These are phyloP conservation scores for Solanum sparsipilum DNA, from an alignment of 257 asterid species.

Conservation along the genomic window DNA sequence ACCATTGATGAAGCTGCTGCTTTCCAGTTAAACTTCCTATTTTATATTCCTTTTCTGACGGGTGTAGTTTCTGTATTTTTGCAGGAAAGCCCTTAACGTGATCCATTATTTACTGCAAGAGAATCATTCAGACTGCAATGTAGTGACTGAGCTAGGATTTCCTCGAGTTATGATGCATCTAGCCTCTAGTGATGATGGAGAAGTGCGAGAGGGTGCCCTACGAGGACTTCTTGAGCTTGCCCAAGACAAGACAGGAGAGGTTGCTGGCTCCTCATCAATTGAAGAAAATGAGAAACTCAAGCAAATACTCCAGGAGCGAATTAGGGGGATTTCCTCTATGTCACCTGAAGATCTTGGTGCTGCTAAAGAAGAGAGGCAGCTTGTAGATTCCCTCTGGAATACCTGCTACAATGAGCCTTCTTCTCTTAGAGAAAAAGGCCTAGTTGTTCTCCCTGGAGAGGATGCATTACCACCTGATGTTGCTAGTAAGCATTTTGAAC, in stretches of 20 bases:
- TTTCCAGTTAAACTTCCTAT: not conserved
- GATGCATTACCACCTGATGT: constrained; percentile 83
- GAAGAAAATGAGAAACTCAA: constrained; percentile 57
- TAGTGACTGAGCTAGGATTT: constrained; percentile 53
- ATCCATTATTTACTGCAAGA: constrained; percentile 48
- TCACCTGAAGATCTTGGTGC: constrained; percentile 70
- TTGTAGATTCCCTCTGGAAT: constrained; percentile 78
- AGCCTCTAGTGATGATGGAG: constrained; percentile 62
- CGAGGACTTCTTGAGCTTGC: constrained; percentile 65
- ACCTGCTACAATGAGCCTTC: constrained; percentile 52
- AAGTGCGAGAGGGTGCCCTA: constrained; percentile 81
- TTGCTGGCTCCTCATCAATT: not conserved
- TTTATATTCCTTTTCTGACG: not conserved
- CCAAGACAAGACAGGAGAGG: constrained; percentile 18
- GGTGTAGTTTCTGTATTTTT: constrained; percentile 1
- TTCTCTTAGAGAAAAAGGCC: constrained; percentile 65
- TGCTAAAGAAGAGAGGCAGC: constrained; percentile 68
- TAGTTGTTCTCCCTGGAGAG: constrained; percentile 65
- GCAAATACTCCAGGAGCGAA: constrained; percentile 54
- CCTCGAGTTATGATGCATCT: constrained; percentile 62
- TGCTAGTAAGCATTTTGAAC: constrained; percentile 66
- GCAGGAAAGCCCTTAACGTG: constrained; percentile 87
- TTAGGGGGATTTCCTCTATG: constrained; percentile 48
- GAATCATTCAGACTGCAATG: constrained; percentile 43
- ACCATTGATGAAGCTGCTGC: not conserved